A percentile compares a stretch with the other conserved stretches of the same genome.
Conservation (phyloP, 2,329 filamentous ascomycete genomes). For the Aspergillus sp. region DNA sequence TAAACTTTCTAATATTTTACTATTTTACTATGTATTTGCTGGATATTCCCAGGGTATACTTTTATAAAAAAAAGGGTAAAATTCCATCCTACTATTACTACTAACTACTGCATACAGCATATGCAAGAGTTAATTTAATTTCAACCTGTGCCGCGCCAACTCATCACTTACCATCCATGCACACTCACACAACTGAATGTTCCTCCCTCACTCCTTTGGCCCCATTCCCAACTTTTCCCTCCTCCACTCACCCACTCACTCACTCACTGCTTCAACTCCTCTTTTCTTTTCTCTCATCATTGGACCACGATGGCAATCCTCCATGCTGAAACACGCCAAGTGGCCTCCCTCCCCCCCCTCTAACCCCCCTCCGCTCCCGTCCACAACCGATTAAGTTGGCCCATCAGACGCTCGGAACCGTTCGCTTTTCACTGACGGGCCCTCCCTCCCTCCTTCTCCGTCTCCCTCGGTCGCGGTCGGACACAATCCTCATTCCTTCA, state of each 20-base stretch:
- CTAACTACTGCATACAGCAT: no score
- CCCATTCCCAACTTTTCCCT: neutral
- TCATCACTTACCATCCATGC: neutral
- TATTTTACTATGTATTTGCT: no score
- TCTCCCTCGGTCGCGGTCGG: neutral
- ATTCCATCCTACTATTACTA: no score
- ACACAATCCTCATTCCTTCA: neutral
- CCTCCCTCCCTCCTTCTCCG: neutral
- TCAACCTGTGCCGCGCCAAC: no score
- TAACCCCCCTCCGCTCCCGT: neutral
- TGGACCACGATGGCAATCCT: neutral
- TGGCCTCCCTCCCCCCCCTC: neutral
- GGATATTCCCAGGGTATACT: no score
- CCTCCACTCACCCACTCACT: neutral
- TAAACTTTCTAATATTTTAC: no score
- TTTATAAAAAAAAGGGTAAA: no score
- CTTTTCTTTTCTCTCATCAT: neutral
- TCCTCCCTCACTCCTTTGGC: neutral
- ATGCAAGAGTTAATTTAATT: no score
- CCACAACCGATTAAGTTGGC: neutral
- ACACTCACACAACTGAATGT: neutral
- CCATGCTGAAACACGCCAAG: slow-evolving; percentile 3
- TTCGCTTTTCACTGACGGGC: neutral
- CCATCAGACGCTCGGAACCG: neutral
- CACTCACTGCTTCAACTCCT: no score